phyloP scores from a whole-genome alignment of 805 yeast genomes.

The Candida nanaspora region DNA sequence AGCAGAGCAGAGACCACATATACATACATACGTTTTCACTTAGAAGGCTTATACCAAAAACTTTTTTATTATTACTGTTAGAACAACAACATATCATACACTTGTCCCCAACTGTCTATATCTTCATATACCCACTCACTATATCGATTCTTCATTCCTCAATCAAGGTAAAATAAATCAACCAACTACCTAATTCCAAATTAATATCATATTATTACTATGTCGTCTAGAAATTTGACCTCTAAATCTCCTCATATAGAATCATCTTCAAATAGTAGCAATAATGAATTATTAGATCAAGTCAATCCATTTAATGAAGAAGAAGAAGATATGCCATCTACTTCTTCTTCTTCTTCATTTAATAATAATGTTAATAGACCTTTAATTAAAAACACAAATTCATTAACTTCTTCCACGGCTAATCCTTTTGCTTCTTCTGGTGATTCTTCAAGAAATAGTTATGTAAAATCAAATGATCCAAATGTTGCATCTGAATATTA shows the following conservation, averaged over 20 bases:
- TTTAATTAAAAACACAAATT: constrained; percentile 11
- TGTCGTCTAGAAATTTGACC: constrained; percentile 28
- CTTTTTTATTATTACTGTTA: no score
- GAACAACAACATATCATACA: no score
- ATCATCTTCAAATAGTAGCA: constrained; percentile 11
- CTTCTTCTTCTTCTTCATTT: background rate
- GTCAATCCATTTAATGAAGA: constrained; percentile 13
- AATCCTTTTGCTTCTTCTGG: constrained; percentile 24
- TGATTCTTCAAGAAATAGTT: background rate
- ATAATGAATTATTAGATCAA: constrained; percentile 13
- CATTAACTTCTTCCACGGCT: constrained; percentile 21
- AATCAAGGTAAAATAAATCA: no score
- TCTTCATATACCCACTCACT: no score
- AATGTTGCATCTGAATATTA: constrained; percentile 45
- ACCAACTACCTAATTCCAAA: no score
- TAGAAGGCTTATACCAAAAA: no score
- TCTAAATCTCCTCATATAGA: constrained; percentile 26
- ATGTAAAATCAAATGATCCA: background rate
- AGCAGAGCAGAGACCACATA: no score
- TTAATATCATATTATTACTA: no score
- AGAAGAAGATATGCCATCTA: no score
- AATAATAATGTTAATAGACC: background rate
- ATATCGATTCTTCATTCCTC: no score
- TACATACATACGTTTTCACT: no score
- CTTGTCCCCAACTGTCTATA: no score